Evolutionary conservation across 2,329 filamentous ascomycete species (phyloP).

Genomic region (Sporothrix luriei): DNA sequence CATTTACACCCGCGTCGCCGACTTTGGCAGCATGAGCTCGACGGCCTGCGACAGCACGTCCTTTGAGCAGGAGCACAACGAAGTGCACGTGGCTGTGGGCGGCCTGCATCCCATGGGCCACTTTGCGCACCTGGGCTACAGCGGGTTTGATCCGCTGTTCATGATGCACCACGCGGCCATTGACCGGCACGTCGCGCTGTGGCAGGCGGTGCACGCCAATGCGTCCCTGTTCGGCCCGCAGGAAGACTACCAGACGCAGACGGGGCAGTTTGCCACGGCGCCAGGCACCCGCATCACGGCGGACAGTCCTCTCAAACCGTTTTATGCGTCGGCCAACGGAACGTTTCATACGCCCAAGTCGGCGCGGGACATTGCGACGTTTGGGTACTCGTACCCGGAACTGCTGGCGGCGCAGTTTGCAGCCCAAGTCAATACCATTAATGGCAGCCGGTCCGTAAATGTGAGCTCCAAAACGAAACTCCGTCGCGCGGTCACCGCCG

Average conservation of each 20-base stretch:
- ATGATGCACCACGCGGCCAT: constrained; percentile 57
- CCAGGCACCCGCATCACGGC: constrained; percentile 46
- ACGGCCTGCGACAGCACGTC: constrained; percentile 43
- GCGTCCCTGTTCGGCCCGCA: constrained; percentile 41
- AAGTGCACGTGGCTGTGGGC: constrained; percentile 45
- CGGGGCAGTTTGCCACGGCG: constrained; percentile 46
- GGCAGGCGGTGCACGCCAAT: constrained; percentile 44
- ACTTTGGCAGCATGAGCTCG: constrained; percentile 46
- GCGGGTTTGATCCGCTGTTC: constrained; percentile 49
- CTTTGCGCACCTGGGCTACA: constrained; percentile 43
- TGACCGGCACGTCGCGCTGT: constrained; percentile 57
- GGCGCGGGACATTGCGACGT: constrained; percentile 38
- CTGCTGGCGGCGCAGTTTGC: constrained; percentile 34
- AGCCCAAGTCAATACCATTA: no score
- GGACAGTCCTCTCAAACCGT: constrained; percentile 51
- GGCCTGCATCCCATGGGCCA: constrained; percentile 39
- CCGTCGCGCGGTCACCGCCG: constrained; percentile 7
- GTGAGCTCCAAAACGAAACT: background rate
- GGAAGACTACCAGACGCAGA: constrained; percentile 32
- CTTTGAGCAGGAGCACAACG: constrained; percentile 47
- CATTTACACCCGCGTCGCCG: constrained; percentile 43
- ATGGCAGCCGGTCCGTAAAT: background rate
- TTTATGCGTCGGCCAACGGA: constrained; percentile 45
- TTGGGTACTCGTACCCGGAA: constrained; percentile 47
- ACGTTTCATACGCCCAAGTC: constrained; percentile 48